phyloP scores from a whole-genome alignment of 2,329 filamentous ascomycete species.

The Xylariaceae sp. region DNA sequence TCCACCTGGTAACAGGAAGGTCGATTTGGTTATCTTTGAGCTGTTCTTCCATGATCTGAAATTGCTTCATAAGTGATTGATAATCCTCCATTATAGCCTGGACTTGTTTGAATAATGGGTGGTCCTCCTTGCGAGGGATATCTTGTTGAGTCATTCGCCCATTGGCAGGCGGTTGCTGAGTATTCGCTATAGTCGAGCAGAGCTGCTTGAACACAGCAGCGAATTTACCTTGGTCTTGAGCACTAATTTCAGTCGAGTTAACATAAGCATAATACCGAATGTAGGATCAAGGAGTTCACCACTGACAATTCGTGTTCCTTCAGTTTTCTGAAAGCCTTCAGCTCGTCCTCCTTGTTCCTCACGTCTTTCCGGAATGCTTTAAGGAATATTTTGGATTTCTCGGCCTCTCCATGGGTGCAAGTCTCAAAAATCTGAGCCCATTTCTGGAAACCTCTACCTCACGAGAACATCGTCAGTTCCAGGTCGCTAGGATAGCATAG shows the following conservation, averaged over 20 bases:
- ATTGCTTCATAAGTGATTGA: conserved; percentile 37
- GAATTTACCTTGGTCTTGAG: conserved; percentile 18
- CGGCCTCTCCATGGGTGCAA: conserved; percentile 36
- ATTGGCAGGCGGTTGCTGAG: not conserved
- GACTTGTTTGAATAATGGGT: conserved; percentile 35
- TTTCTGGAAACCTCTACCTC: conserved; percentile 33
- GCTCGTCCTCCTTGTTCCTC: conserved; percentile 27
- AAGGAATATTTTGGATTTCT: conserved; percentile 39
- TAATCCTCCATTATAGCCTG: conserved; percentile 31
- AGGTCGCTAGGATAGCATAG: not conserved
- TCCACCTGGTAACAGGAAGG: conserved; percentile 40
- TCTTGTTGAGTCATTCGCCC: not conserved
- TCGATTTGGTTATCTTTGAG: conserved; percentile 33
- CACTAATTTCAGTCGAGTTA: conserved; percentile 24
- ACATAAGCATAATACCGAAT: not conserved
- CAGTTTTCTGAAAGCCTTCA: conserved; percentile 30
- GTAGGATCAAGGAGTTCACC: not conserved
- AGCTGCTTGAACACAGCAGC: conserved; percentile 25
- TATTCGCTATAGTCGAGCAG: conserved; percentile 15
- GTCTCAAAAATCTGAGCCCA: conserved; percentile 38
- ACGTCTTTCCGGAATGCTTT: conserved; percentile 36
- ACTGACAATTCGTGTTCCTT: conserved; percentile 41
- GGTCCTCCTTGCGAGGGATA: conserved; percentile 29
- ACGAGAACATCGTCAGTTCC: not conserved
- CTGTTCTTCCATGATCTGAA: conserved; percentile 38